Evolutionary conservation across 2,329 filamentous ascomycete genomes (phyloP), one percentile per base, ranked within the genome.

Genomic region (Beauveria rudraprayagi): DNA sequence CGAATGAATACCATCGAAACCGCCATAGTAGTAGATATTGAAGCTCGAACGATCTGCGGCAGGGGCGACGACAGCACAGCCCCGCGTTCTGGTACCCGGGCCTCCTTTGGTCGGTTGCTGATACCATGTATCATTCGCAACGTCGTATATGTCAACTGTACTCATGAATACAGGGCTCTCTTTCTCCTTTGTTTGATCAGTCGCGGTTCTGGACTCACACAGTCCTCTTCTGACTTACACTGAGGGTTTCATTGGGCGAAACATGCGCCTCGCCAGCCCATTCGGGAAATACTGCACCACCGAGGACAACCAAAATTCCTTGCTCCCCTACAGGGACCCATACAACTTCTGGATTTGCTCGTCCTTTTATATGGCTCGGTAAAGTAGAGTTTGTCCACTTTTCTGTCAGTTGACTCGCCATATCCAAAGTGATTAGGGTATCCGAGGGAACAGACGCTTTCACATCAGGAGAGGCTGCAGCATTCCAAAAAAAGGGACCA

Each of bases 11-110:
- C 83, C 84, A 61, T 84, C 75, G 68, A 88, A 92, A 0, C 91
- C 91, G 17, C 89, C 91, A 67, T 91, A 94, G 75, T 90, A 91
- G 76, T 93, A 92, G 55, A 95, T 86, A 69, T 92, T 92, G 72
- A 88, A 90, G 62, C 87, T 91, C 11, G 88, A 89, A 40, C 78
- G 80, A 69, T 92, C 89, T 50, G 84, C 78, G 16, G 90, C 86
- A 0, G 84, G 78, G n/a, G 84, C 89, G 1, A 91, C 84, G 0
- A 91, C 87, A 3, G 89, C 87, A 68, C 91, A 94, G 69, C 88
- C 79, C 79, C 88, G 71, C 74, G 89, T 70, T 73, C 82, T 71
- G 3, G 84, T 75, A 0, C 85, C 83, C 0, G 82, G 83, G 0
- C 78, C 77, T 2, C 83, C 84, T 3, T 77, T 78, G 0, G 89